These are phyloP conservation scores for Acmispon strigosus DNA, from an alignment of 306 rosid genomes.

Conservation along the genomic window DNA sequence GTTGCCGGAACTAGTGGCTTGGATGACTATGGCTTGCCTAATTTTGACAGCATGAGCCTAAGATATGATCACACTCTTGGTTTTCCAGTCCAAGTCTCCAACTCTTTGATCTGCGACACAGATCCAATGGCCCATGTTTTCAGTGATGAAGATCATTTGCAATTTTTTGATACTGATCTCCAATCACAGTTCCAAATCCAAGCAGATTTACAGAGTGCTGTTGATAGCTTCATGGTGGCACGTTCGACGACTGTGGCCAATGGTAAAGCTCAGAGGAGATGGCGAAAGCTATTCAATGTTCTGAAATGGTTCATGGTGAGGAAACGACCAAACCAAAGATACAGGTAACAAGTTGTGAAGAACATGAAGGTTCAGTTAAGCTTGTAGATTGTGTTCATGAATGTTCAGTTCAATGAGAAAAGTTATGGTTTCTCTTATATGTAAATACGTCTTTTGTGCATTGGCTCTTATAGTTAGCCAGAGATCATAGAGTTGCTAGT, in stretches of 20 bases:
- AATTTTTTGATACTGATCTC: slow-evolving; percentile 56
- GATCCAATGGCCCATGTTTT: slow-evolving; percentile 58
- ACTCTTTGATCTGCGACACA: slow-evolving; percentile 58
- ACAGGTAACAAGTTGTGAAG: slow-evolving; percentile 18
- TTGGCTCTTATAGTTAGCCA: slow-evolving; percentile 20
- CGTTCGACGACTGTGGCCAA: slow-evolving; percentile 34
- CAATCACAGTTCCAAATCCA: slow-evolving; percentile 41
- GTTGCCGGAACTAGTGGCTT: slow-evolving; percentile 49
- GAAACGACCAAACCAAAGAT: slow-evolving; percentile 29
- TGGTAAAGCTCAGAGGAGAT: slow-evolving; percentile 64
- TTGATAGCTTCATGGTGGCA: slow-evolving; percentile 38
- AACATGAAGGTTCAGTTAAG: background rate
- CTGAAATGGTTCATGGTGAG: slow-evolving; percentile 72
- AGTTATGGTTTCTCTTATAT: slow-evolving; percentile 23
- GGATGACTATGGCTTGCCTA: slow-evolving; percentile 65
- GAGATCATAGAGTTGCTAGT: slow-evolving; percentile 17
- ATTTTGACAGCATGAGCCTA: slow-evolving; percentile 47
- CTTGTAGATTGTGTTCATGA: slow-evolving; percentile 22
- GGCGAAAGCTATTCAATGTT: slow-evolving; percentile 76
- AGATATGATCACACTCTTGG: slow-evolving; percentile 51
- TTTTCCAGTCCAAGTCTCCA: slow-evolving; percentile 54
- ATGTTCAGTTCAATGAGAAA: slow-evolving; percentile 28
- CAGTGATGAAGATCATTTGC: slow-evolving; percentile 55
- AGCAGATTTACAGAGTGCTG: slow-evolving; percentile 57
- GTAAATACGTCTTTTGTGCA: slow-evolving; percentile 42